Conservation (phyloP, 495 filamentous ascomycete genomes). For the Thermochaetoides thermophila region DNA sequence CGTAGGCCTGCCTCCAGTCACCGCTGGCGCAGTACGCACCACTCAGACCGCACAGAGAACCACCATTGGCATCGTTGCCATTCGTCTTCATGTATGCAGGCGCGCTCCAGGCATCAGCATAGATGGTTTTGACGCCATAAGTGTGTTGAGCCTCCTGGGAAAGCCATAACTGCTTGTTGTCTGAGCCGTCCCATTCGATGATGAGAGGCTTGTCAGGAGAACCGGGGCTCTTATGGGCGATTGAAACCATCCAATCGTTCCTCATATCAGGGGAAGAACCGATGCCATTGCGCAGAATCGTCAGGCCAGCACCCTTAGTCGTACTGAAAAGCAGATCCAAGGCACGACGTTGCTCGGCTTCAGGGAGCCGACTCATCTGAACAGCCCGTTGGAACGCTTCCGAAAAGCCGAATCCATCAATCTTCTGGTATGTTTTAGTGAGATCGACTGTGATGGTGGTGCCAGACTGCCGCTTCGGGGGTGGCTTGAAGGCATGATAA, state of each 20-base stretch:
- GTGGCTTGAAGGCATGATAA: no score
- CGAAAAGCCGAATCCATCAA: conserved; percentile 37
- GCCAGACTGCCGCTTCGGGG: conserved; percentile 6
- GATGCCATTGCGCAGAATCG: conserved; percentile 42
- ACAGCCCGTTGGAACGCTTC: conserved; percentile 36
- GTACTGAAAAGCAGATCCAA: conserved; percentile 35
- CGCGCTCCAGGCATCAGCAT: conserved; percentile 42
- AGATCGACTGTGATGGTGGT: conserved; percentile 25
- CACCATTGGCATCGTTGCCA: conserved; percentile 34
- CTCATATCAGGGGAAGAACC: conserved; percentile 28
- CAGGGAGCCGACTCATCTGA: conserved; percentile 21
- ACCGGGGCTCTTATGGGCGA: conserved; percentile 29
- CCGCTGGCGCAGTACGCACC: conserved; percentile 32
- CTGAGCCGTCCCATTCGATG: conserved; percentile 32
- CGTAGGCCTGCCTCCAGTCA: conserved; percentile 42
- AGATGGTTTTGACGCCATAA: conserved; percentile 35
- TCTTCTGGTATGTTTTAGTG: conserved; percentile 25
- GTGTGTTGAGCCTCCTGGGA: conserved; percentile 28
- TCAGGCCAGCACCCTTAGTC: conserved; percentile 32
- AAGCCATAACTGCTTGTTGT: conserved; percentile 36
- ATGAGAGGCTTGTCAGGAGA: conserved; percentile 16
- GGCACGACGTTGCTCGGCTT: no score
- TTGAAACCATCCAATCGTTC: conserved; percentile 27
- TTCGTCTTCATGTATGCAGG: conserved; percentile 46
- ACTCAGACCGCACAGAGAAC: conserved; percentile 36